A percentile compares a stretch with the other conserved stretches of the same genome.
These are phyloP conservation scores for Globisporangium middletonii DNA, from an alignment of 352 stramenopile genomes.

Conservation along the genomic window DNA sequence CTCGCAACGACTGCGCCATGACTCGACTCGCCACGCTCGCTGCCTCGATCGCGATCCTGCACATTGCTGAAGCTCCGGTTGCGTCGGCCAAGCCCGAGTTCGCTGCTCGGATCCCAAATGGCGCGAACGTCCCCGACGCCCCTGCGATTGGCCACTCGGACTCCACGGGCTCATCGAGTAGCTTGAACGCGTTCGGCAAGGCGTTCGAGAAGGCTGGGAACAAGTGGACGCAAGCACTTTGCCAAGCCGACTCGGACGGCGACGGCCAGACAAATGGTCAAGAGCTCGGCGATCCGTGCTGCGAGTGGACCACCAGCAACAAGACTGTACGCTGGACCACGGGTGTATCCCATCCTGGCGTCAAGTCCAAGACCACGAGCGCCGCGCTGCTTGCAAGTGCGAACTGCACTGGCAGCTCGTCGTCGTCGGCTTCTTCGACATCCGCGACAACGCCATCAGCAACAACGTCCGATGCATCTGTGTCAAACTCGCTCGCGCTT, in stretches of 20 bases:
- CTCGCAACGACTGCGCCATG: not conserved
- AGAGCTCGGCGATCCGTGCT: slow-evolving; percentile 54
- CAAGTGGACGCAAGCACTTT: slow-evolving; percentile 41
- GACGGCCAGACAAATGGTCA: slow-evolving; percentile 53
- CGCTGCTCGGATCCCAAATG: slow-evolving; percentile 25
- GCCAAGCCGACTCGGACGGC: slow-evolving; percentile 24
- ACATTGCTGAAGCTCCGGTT: no score
- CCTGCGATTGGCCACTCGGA: slow-evolving; percentile 27
- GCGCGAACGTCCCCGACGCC: slow-evolving; percentile 25
- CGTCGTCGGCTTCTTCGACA: no score
- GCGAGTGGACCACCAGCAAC: slow-evolving; percentile 16
- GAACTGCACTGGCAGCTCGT: not conserved
- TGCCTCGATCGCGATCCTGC: not conserved
- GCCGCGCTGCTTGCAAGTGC: slow-evolving; percentile 16
- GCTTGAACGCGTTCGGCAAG: slow-evolving; percentile 24
- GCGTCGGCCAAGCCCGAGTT: slow-evolving; percentile 10
- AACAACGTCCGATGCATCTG: no score
- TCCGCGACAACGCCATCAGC: no score
- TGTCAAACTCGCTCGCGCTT: no score
- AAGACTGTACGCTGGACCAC: slow-evolving; percentile 11
- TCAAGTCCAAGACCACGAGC: slow-evolving; percentile 17
- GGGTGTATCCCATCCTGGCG: slow-evolving; percentile 23
- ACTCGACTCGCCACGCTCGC: not conserved
- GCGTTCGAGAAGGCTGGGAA: slow-evolving; percentile 25
- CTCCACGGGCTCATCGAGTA: slow-evolving; percentile 6